phyloP scores from a whole-genome alignment of 164 flowering plant genomes.

The Berberis vulgaris region DNA sequence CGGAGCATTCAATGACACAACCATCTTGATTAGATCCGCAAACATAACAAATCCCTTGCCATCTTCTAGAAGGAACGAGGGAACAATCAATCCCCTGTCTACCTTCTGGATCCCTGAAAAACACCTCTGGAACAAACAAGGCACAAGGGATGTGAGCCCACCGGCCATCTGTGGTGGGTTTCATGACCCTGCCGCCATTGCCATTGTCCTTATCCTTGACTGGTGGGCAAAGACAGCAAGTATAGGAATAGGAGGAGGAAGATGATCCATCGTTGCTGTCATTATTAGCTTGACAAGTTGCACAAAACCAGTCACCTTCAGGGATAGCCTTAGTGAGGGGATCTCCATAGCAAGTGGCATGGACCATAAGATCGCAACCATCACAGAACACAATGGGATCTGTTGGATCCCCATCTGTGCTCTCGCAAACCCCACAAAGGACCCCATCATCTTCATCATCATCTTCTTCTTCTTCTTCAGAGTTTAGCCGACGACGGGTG shows the following conservation, averaged over 20 bases:
- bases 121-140: slow-evolving; percentile 73
- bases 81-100: slow-evolving; percentile 65
- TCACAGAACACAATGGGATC: slow-evolving; percentile 93
- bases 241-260: not conserved
- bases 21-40: slow-evolving; percentile 39
- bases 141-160: slow-evolving; percentile 88
- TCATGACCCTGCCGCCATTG: slow-evolving; percentile 53
- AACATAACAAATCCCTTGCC: slow-evolving; percentile 51
- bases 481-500: no score
- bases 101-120: slow-evolving; percentile 59
- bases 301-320: slow-evolving; percentile 87
- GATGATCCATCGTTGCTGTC: not conserved
- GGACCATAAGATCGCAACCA: slow-evolving; percentile 90
- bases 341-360: slow-evolving; percentile 68
- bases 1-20: slow-evolving; percentile 74
- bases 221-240: slow-evolving; percentile 66
- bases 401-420: slow-evolving; percentile 80
- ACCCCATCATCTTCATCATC: slow-evolving; percentile 73
- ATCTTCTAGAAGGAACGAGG: slow-evolving; percentile 44
- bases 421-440: slow-evolving; percentile 62
- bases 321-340: slow-evolving; percentile 61
- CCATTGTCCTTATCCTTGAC: not conserved
- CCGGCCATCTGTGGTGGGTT: slow-evolving; percentile 49
- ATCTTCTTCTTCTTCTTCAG: slow-evolving; percentile 6
- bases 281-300: slow-evolving; percentile 27